Evolutionary conservation across 2,329 filamentous ascomycete genomes (phyloP).

Genomic region (Alternaria panax): DNA sequence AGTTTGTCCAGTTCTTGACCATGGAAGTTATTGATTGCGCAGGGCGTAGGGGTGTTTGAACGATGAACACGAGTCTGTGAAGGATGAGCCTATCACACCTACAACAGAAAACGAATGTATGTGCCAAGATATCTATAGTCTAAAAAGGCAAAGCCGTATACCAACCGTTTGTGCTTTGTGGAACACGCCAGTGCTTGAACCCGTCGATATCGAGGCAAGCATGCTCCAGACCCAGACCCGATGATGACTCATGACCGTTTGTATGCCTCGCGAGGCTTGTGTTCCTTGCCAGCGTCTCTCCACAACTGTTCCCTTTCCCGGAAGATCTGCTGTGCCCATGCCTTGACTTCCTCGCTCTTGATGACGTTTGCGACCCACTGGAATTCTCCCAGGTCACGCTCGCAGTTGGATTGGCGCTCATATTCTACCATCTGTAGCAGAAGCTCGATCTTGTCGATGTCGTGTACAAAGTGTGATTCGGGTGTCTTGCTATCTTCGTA

Average conservation of each 20-base stretch:
- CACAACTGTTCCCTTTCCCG: slow-evolving; percentile 78
- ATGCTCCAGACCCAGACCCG: background rate
- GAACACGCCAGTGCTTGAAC: background rate
- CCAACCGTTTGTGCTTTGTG: background rate
- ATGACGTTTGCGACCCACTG: slow-evolving; percentile 78
- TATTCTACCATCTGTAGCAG: slow-evolving; percentile 97
- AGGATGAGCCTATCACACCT: background rate
- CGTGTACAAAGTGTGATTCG: slow-evolving; percentile 90
- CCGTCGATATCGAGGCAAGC: background rate
- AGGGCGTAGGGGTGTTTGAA: background rate
- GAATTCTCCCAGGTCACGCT: slow-evolving; percentile 85
- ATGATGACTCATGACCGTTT: background rate
- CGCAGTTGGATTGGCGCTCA: slow-evolving; percentile 72
- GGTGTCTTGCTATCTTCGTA: slow-evolving; percentile 88
- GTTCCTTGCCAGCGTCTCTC: slow-evolving; percentile 55
- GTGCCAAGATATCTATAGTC: background rate
- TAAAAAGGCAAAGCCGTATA: background rate
- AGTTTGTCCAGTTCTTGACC: slow-evolving; percentile 25
- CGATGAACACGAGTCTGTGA: background rate
- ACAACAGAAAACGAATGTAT: background rate
- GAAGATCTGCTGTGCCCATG: slow-evolving; percentile 80
- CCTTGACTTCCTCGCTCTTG: slow-evolving; percentile 76
- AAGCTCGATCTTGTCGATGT: slow-evolving; percentile 96
- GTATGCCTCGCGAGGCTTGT: slow-evolving; percentile 17
- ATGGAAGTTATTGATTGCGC: too few species aligned